A percentile compares a stretch with the other conserved stretches of the same genome.
phyloP scores from a whole-genome alignment of 768 basidiomycete species.

The Pleurotus tuoliensis region DNA sequence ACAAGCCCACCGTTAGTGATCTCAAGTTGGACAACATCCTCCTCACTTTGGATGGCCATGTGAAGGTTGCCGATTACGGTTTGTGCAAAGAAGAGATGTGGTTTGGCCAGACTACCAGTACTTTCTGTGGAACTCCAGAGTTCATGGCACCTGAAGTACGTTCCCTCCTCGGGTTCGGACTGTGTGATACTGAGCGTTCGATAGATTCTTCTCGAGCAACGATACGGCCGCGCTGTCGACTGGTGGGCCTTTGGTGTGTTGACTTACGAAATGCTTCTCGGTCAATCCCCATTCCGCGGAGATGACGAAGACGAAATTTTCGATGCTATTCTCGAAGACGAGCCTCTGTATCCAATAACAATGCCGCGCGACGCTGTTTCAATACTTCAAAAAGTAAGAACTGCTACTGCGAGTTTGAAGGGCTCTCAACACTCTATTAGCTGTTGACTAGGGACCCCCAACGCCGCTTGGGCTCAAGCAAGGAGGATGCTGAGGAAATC shows the following conservation, averaged over 20 bases:
- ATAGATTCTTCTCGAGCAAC: conserved; percentile 97
- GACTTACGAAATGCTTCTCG: conserved; percentile 98
- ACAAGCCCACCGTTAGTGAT: conserved; percentile 51
- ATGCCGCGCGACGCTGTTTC: conserved; percentile 98
- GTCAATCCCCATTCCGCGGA: conserved; percentile 98
- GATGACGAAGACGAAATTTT: conserved; percentile 99
- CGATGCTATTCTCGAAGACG: conserved; percentile 97
- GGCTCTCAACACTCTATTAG: conserved; percentile 35
- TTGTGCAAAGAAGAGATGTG: conserved; percentile 99
- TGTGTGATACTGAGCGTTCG: background rate
- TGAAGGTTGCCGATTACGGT: conserved; percentile 99
- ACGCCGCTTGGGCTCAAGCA: conserved; percentile 87
- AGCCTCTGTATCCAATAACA: conserved; percentile 96
- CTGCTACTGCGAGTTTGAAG: background rate
- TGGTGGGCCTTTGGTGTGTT: conserved; percentile 99
- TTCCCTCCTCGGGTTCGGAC: background rate
- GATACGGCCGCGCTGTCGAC: conserved; percentile 97
- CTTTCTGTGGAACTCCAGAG: conserved; percentile 98
- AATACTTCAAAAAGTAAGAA: conserved; percentile 82
- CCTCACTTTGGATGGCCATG: conserved; percentile 93
- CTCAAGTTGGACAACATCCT: conserved; percentile 98
- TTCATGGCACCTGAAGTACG: conserved; percentile 99
- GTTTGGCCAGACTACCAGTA: conserved; percentile 92
- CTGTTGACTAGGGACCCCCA: conserved; percentile 88
- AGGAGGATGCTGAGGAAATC: conserved; percentile 94